These are phyloP conservation scores for Komagataella phaffii DNA, from an alignment of 805 yeast genomes.

Conservation along the genomic window DNA sequence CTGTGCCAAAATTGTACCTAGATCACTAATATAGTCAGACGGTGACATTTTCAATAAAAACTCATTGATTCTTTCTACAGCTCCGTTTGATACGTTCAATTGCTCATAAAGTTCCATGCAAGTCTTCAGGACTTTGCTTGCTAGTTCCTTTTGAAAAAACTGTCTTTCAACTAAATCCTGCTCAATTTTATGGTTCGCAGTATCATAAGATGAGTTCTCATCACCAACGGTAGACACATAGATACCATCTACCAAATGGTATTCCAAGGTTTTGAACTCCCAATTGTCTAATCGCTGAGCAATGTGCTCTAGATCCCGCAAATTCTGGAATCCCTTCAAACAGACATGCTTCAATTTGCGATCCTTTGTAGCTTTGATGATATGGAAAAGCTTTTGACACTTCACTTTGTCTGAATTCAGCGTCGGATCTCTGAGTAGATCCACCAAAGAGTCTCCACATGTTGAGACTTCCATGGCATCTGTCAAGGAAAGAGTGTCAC, in stretches of 20 bases:
- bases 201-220: constrained; percentile 5
- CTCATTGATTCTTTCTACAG: constrained; percentile 31
- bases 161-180: constrained; percentile 17
- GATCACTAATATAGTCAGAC: constrained; percentile 35
- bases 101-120: constrained; percentile 33
- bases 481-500: background rate
- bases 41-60: constrained; percentile 27
- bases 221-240: background rate
- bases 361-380: constrained; percentile 29
- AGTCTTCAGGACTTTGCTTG: constrained; percentile 36
- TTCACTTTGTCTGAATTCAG: constrained; percentile 26
- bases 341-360: constrained; percentile 32
- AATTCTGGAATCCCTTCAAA: constrained; percentile 28
- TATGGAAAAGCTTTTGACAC: constrained; percentile 22
- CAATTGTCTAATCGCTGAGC: constrained; percentile 34
- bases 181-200: constrained; percentile 8
- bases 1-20: constrained; percentile 34
- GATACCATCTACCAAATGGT: constrained; percentile 18
- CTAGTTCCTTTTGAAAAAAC: constrained; percentile 38
- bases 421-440: constrained; percentile 33
- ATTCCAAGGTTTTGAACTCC: constrained; percentile 41
- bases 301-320: constrained; percentile 36
- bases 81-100: constrained; percentile 26
- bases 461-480: constrained; percentile 2
- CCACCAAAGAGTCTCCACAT: constrained; percentile 35